Evolutionary conservation across 2,329 filamentous ascomycete genomes (phyloP), one percentile per base, ranked within the genome.

Genomic region (Cladosporium sp.): DNA sequence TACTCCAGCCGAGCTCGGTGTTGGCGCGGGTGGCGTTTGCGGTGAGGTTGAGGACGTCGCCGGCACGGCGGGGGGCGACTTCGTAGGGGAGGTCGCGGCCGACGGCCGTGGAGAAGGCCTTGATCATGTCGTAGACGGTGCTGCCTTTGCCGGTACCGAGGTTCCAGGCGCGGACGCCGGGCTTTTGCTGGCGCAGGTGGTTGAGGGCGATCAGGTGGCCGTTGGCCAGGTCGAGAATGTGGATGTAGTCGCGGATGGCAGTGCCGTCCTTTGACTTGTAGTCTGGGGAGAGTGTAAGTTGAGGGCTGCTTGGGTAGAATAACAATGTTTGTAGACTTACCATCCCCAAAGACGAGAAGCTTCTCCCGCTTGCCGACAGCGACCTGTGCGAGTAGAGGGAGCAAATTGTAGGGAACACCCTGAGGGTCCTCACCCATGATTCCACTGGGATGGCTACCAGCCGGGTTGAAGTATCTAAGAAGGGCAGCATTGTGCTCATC

Each of bases 391-490:
- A 98, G 81, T 53, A 98, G 78, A 15, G 93, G 93, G 38, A 98
- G 82, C 56, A 98, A 78, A 76, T 98, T 98, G 79, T 89, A 97
- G 1, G 93, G 93, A 18, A 96, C 82, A 53, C 93, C 93, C 69
- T 95, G 85, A 39, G 93, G 93, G 71, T 98, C 93, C 75, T 98
- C 93, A 60, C 93, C 93, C 90, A 98, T 95, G 70, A 98, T 83
- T 51, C 93, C 94, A 63, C 83, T 92, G 41, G 94, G 93, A 72
- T 98, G 93, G 50, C 90, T 86, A 63, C 93, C 93, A 51, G 87
- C 89, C 25, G 93, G 93, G 79, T 98, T 98, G 78, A 98, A 98
- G 77, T 98, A 98, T 62, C 93, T 83, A 62, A 98, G 78, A 58
- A 97, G 77, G 36, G 92, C 93, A 51, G 82, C 93, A 70, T 97